phyloP scores from a whole-genome alignment of 2,329 filamentous ascomycete genomes.

The Teratosphaeria gauchensis region DNA sequence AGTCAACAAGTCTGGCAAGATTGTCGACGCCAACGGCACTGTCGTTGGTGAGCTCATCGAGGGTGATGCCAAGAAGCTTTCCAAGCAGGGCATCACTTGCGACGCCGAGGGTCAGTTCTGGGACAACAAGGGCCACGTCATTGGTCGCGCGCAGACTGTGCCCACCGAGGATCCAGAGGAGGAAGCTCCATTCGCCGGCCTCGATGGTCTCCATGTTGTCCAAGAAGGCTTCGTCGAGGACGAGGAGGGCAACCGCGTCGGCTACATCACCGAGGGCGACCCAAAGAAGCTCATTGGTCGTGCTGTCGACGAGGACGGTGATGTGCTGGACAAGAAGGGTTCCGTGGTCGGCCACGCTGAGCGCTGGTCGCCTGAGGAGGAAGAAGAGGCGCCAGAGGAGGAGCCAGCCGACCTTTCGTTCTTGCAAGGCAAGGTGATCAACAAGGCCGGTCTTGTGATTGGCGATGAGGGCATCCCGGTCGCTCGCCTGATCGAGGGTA shows the following conservation, averaged over 20 bases:
- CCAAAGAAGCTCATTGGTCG: conserved; percentile 43
- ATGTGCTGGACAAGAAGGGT: conserved; percentile 45
- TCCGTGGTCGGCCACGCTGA: conserved; percentile 43
- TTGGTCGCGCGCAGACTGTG: conserved; percentile 41
- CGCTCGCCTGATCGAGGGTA: conserved; percentile 59
- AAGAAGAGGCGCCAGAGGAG: conserved; percentile 40
- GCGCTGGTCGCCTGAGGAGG: conserved; percentile 53
- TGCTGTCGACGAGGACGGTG: conserved; percentile 42
- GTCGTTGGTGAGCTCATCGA: conserved; percentile 42
- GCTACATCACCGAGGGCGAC: conserved; percentile 40
- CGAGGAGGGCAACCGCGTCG: conserved; percentile 42
- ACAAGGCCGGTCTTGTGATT: conserved; percentile 43
- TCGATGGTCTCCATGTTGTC: conserved; percentile 41
- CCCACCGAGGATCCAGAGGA: conserved; percentile 38
- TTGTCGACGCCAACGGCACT: conserved; percentile 37
- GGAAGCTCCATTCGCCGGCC: conserved; percentile 40
- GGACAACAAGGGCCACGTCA: conserved; percentile 45
- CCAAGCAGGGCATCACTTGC: conserved; percentile 36
- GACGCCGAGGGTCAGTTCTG: conserved; percentile 43
- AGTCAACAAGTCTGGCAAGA: conserved; percentile 43
- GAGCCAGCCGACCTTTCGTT: conserved; percentile 34
- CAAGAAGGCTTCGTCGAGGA: conserved; percentile 42
- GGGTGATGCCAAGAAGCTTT: conserved; percentile 44
- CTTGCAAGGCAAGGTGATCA: conserved; percentile 38
- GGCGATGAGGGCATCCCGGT: conserved; percentile 42